Base-by-base conservation (phyloP, 352 stramenopile species). In the Phytopythium kandeliae region DNA sequence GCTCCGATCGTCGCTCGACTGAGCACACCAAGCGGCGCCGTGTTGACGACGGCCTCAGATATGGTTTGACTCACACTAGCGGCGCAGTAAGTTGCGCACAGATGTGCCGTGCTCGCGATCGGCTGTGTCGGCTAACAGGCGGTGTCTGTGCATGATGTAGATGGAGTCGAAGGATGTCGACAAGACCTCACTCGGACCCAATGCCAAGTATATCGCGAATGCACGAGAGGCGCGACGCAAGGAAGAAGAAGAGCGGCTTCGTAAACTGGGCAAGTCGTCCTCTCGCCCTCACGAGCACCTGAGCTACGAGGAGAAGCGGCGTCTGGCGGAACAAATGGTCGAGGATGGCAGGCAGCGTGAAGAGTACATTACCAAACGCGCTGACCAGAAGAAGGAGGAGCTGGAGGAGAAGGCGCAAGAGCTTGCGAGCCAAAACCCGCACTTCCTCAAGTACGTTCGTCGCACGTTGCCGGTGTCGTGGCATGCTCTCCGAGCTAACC, bases 401-500 rank as follows among this genome's bases (percentile, higher is more conserved):
- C 51, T 86, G 40, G 65, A 86, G 35, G 72, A 83, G 31, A 69
- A 69, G 21, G 78, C 87, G 51, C 57, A 70, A 17, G 66, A 84
- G 33, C 50, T 47, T 31, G 56, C 67, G 13, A 67, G 54, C 41
- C 59, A 57, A 40, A 88, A 94, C 48, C 81, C 81, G 7, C 69
- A 89, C 38, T 92, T 90, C 48, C 71, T 92, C 47, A 84, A 86
- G 78, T 88, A 58, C 48, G 67, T 88, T 57, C 48, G 67, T 74
- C 5, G 11, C 21, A 2, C 4, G 0, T 6, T n/a, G 15, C 15
- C 31, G 31, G 15, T 35, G 31, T 15, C 7, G 11, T 15, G 31
- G 31, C 31, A 35, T 13, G 15, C 3, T 35, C 31, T 11, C 10
- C 11, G 31, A 31, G 7, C 17, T 41, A 24, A 31, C 37, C 45